Evolutionary conservation across 805 yeast genomes (phyloP), one percentile per base, ranked within the genome.

Genomic region (Wickerhamiella siamensis): DNA sequence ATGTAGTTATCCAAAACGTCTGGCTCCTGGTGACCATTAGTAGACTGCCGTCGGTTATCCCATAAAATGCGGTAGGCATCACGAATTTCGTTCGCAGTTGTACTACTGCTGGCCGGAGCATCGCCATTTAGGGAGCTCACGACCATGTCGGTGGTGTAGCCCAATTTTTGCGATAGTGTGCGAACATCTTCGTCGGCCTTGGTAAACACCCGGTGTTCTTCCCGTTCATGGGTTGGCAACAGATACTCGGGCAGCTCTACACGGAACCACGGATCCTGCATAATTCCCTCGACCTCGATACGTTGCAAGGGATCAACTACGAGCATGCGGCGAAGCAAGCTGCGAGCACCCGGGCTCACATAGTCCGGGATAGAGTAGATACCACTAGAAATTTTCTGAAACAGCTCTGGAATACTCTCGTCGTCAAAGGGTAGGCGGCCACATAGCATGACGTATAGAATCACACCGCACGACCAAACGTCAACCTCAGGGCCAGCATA

Each of bases 401-500:
- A 87, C 47, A 87, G 67, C 1, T 91, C 93, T 5, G 97, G 97
- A 42, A 87, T 88, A 58, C 84, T 80, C 57, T 87, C 97, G 61
- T 87, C 97, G 62, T 87, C 97, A 59, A 87, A 87, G 12, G 97
- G 97, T 53, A 87, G 70, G 52, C 96, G 70, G 32, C 97, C 95
- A 62, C 95, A 87, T 40, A 88, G 69, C 96, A 87, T 87, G 41
- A 87, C 97, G 53, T 87, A 88, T 42, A 87, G 66, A 38, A 88
- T 86, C 32, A 88, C 96, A 54, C 97, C 97, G 56, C 94, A 82
- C 0, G 94, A 81, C 97, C 97, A 87, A 42, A 87, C 95, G 60
- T 87, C 97, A 38, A 88, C 96, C 62, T 88, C 96, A 2, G 97
- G 96, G 8, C 97, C 97, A 2, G 96, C 97, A 53, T 87, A 88